These are phyloP conservation scores for Aureobasidium sp. DNA, from an alignment of 2,329 filamentous ascomycete genomes.

Conservation along the genomic window DNA sequence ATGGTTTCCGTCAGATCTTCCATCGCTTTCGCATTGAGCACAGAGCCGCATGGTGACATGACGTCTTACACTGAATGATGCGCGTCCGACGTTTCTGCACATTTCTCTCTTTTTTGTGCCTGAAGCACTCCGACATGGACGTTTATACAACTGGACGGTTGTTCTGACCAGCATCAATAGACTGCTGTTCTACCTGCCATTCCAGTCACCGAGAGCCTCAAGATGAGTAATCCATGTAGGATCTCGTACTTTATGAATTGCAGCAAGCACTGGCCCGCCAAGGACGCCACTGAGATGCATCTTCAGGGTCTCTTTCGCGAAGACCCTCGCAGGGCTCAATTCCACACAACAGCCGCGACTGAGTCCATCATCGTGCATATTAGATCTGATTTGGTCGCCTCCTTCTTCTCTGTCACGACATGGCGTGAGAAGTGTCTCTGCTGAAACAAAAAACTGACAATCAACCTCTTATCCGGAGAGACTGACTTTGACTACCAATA, in stretches of 20 bases:
- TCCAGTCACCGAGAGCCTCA: neutral
- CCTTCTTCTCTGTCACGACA: neutral
- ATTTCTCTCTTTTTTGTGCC: neutral
- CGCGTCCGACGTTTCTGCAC: neutral
- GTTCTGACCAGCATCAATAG: neutral
- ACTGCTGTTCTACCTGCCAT: neutral
- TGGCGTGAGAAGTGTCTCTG: neutral
- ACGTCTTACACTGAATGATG: neutral
- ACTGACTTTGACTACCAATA: neutral
- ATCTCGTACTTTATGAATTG: neutral
- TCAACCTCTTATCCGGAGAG: neutral
- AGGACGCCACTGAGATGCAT: slow-evolving; percentile 7
- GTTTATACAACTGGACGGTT: too few species aligned
- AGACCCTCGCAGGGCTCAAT: neutral
- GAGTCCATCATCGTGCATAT: neutral
- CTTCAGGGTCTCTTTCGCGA: neutral
- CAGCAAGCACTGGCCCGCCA: neutral
- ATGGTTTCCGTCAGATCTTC: neutral
- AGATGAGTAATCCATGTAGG: neutral
- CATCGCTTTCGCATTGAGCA: neutral
- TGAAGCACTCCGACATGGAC: neutral
- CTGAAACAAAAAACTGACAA: neutral
- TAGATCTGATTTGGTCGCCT: neutral
- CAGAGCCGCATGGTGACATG: neutral
- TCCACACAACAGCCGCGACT: neutral